Evolutionary conservation across 73 alveolate species (phyloP), one percentile per base, ranked within the genome.

Genomic region (Paramecium sonneborni): DNA sequence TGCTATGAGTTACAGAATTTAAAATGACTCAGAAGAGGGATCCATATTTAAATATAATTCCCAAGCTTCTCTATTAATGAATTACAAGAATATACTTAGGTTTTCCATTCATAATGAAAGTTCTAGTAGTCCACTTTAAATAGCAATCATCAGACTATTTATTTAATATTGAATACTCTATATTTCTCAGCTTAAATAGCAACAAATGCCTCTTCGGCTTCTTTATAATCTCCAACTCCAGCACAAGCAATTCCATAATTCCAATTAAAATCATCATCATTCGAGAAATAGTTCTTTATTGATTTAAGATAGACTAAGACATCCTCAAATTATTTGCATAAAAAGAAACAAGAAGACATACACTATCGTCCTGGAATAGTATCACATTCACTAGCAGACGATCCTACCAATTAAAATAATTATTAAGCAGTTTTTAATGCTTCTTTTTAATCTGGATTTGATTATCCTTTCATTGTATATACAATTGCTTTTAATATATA

Each of bases 231-330:
- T 38, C 98, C 99, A 20, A 98, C 98, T 55, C 97, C 95, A 10
- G 99, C 98, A 48, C 96, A 87, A 21, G 99, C 98, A 56, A 97
- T 96, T 26, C 99, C 99, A 86, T 87, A 96, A 92, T 98, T 98
- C 99, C 99, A 98, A 92, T 98, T 98, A 96, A 98, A 98, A 93
- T 98, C 99, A 92, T 98, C 99, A 92, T 98, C 99, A 84, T 93
- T 97, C 70, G 94, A 37, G 96, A 95, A 97, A 92, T 96, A 98
- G 57, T 97, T 97, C 89, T 94, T 96, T 55, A 96, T 95, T 23
- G 97, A 85, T 56, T 97, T 97, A 43, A 97, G 94, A 72, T 98
- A 98, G 58, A 97, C 98, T 39, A 96, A 85, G 76, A 95, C 99
- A 91, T 96, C 98, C 85, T 96, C 98, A 87, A 91, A 85, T 85